A percentile compares a stretch with the other conserved stretches of the same genome.
These are phyloP conservation scores for Globisporangium cystogenes DNA, from an alignment of 352 stramenopile genomes.

Conservation along the genomic window DNA sequence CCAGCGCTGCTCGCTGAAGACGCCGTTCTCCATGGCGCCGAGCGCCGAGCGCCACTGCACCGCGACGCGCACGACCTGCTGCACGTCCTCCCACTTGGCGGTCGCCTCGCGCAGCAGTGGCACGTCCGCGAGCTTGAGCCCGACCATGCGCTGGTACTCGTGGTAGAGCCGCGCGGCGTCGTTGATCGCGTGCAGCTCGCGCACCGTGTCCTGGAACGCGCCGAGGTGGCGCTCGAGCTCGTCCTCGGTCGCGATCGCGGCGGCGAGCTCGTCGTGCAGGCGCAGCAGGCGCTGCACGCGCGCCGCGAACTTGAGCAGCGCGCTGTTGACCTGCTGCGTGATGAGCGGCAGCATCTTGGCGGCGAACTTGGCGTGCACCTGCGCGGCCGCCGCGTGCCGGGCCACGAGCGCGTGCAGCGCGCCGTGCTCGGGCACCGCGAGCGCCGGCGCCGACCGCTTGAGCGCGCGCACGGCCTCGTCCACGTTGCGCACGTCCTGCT, in stretches of 20 bases:
- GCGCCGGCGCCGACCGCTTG: slow-evolving; percentile 29
- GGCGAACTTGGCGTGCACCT: slow-evolving; percentile 57
- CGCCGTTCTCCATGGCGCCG: slow-evolving; percentile 54
- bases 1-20: slow-evolving; percentile 68
- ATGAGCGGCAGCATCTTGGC: slow-evolving; percentile 63
- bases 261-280: slow-evolving; percentile 44
- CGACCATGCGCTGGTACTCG: slow-evolving; percentile 67
- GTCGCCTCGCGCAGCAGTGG: slow-evolving; percentile 34
- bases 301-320: slow-evolving; percentile 42
- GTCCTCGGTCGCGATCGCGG: slow-evolving; percentile 35
- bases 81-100: slow-evolving; percentile 43
- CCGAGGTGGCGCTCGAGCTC: slow-evolving; percentile 51
- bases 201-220: slow-evolving; percentile 42
- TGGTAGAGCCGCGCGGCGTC: slow-evolving; percentile 53
- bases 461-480: slow-evolving; percentile 54
- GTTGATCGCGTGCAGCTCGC: slow-evolving; percentile 42
- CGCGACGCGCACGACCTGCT: slow-evolving; percentile 46
- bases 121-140: slow-evolving; percentile 57
- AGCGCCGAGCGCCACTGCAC: slow-evolving; percentile 38
- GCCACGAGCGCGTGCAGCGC: slow-evolving; percentile 35
- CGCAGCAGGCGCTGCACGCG: slow-evolving; percentile 45
- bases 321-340: slow-evolving; percentile 57
- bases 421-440: slow-evolving; percentile 38
- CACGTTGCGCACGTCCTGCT: slow-evolving; percentile 65
- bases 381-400: slow-evolving; percentile 41